Base-by-base conservation (phyloP, 805 yeast genomes). In the Candida michaelii region DNA sequence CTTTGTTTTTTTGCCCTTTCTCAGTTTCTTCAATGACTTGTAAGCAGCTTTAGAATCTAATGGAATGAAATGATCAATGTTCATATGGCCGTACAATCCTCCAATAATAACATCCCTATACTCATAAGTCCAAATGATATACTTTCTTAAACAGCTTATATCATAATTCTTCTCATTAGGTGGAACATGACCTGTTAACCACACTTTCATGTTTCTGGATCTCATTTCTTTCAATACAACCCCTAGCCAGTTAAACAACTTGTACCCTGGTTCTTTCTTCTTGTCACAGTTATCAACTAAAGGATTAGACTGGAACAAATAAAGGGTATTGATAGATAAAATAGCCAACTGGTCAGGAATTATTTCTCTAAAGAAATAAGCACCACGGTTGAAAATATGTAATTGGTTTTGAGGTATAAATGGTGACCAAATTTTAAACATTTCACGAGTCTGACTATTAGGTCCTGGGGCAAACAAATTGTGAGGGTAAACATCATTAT, bases 111-210 rank as follows among this genome's bases (percentile, higher is more conserved):
- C 76, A 59, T 88, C 96, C 50, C 95, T 71, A 58, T 83, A 88
- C 58, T 87, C 96, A 54, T 86, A 79, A 27, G 81, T 64, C 95
- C 95, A 88, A n/a, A 81, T 73, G 17, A 85, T 76, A 61, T 80
- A 83, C 60, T 87, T 87, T 38, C 88, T 70, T 50, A 77, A 80
- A 56, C 96, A 88, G 32, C 83, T 71, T 14, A 74, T 68, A 53
- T 88, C 95, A 47, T 76, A 79, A 59, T 88, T 88, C 59, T 87
- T 87, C 18, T 81, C 80, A 36, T 83, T 77, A 4, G 96, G 95
- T 3, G 96, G 96, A 12, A 89, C 95, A 66, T 88, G 96, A 4
- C 96, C 95, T 32, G 83, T 71, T 16, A 88, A 63, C 95, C 95
- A 89, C 13, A 85, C 95, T 64, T 88, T 88, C 79, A 88, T 82